Evolutionary conservation across 495 filamentous ascomycete genomes (phyloP), one percentile per base, ranked within the genome.

Genomic region (Lasiosphaeria hispida): DNA sequence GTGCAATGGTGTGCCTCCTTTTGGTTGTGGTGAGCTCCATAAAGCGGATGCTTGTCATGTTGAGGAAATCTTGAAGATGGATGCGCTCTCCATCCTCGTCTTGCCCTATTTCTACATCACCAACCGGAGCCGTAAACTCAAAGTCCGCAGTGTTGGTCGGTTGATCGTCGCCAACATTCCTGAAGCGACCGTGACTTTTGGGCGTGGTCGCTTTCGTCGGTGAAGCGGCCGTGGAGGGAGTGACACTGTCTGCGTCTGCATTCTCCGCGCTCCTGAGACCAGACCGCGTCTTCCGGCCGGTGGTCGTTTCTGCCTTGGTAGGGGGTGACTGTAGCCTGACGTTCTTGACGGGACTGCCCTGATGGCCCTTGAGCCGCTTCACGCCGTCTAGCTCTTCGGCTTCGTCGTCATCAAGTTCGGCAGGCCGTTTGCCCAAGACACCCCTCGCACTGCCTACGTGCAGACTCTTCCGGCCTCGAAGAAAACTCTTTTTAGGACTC

Each of bases 11-110:
- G 65, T 93, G 88, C 43, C 94, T 80, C 59, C 94, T 79, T 70
- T 97, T 98, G 0, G 93, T 97, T 1, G 83, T 83, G 1, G 89
- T 97, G 30, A 96, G 79, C 65, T 98, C 95, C 87, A 98, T 96
- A 74, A 98, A 98, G 39, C 92, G 89, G 63, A 98, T 96, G 57
- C 87, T 90, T 5, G 94, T 97, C 83, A 96, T 84, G 63, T 96
- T 89, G 44, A 98, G 74, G 73, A 98, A 98, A 38, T 96, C 87
- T 64, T 96, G 89, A 2, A 98, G 77, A 49, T 92, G 87, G 23
- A 98, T 92, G 11, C 85, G 83, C 55, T 90, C 86, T 44, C 70
- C 71, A 40, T 74, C 67, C 43, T 79, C 78, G 40, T 80, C 79
- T 9, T 69, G 68, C 49, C 64, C 56, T 41, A 69, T 53, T 23